Percentiles rank a stretch among this genome's conserved stretches.
These are phyloP conservation scores for Naganishia albida DNA, from an alignment of 1,284 basidiomycete genomes.

Conservation along the genomic window DNA sequence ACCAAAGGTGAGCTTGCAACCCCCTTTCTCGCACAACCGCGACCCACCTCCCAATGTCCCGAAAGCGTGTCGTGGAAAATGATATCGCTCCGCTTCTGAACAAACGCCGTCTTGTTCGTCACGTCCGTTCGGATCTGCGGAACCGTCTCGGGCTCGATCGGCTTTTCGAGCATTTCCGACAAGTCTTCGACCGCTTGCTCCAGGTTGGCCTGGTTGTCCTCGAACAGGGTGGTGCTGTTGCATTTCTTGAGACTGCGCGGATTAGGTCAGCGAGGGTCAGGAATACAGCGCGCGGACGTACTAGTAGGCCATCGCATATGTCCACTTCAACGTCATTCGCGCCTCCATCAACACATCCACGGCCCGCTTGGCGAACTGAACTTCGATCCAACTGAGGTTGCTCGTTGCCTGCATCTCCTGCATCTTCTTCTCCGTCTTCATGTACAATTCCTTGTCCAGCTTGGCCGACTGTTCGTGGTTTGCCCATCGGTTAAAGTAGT, in stretches of 20 bases:
- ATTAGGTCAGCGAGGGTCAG: not conserved
- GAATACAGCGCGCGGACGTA: constrained; percentile 54
- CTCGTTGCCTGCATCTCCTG: constrained; percentile 96
- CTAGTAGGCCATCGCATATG: constrained; percentile 99
- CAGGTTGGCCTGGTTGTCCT: constrained; percentile 95
- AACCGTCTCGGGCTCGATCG: constrained; percentile 82
- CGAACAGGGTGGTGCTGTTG: constrained; percentile 93
- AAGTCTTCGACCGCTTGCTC: constrained; percentile 94
- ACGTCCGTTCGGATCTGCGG: constrained; percentile 68
- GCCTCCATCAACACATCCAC: constrained; percentile 88
- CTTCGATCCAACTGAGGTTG: constrained; percentile 94
- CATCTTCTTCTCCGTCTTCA: constrained; percentile 99
- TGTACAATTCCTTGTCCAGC: constrained; percentile 86
- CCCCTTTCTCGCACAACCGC: not conserved
- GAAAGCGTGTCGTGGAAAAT: constrained; percentile 89
- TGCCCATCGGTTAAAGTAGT: constrained; percentile 97
- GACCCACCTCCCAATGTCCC: constrained; percentile 81
- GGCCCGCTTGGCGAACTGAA: constrained; percentile 97
- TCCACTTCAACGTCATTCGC: constrained; percentile 97
- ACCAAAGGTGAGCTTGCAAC: not conserved
- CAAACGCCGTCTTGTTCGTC: constrained; percentile 69
- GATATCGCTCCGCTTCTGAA: constrained; percentile 93
- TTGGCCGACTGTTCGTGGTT: constrained; percentile 98
- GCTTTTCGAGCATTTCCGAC: constrained; percentile 85
- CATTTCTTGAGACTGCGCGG: constrained; percentile 62